Conservation (phyloP, 441 rosid genomes). For the Brassica hybrid region DNA sequence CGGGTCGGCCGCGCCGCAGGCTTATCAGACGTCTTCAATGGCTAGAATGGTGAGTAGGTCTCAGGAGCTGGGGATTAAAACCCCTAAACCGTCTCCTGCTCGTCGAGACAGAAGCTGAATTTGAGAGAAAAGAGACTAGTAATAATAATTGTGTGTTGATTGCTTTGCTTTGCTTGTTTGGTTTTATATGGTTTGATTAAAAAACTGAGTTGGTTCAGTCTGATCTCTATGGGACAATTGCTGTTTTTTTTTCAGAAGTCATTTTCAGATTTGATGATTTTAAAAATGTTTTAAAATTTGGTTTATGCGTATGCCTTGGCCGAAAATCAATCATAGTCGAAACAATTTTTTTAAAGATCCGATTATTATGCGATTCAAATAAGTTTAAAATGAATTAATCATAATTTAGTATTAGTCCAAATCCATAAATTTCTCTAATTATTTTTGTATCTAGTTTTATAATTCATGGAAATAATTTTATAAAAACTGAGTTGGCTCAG, state of each 20-base stretch:
- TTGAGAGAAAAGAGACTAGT: not conserved
- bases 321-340: too few relatives aligned
- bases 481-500: conserved; percentile 14
- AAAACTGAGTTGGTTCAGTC: conserved; percentile 20
- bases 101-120: conserved; percentile 25
- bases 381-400: too few relatives aligned
- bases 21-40: conserved; percentile 77
- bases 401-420: too few relatives aligned
- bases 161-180: conserved; percentile 8
- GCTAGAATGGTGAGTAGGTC: conserved; percentile 64
- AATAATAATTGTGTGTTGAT: conserved; percentile 28
- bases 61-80: not conserved
- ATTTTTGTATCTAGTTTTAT: too few relatives aligned
- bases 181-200: not conserved
- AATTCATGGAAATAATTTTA: too few relatives aligned
- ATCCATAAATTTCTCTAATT: too few relatives aligned
- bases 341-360: too few relatives aligned
- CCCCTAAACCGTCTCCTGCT: not conserved
- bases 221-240: conserved; percentile 29
- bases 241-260: not conserved
- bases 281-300: too few relatives aligned
- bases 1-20: conserved; percentile 31
- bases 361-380: too few relatives aligned
- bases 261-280: not conserved
- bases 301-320: too few relatives aligned